Base-by-base conservation (phyloP, 805 yeast species). In the Candida patagonica region DNA sequence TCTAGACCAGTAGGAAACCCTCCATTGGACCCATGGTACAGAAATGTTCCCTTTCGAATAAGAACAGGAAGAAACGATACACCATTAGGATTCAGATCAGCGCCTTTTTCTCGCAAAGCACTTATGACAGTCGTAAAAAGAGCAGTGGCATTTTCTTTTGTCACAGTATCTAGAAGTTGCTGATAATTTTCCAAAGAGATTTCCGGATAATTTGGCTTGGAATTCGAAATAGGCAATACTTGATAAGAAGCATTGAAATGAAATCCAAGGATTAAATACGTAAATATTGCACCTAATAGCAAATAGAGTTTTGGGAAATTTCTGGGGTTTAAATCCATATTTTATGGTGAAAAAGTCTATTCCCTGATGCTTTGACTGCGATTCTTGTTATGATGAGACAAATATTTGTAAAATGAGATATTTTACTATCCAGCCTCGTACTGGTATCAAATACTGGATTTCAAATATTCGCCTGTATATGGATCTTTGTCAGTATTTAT, bases 21-120 rank as follows among this genome's bases (percentile, higher is more conserved):
- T 0, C 65, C 63, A 3, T 44, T 40, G 4, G 73, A 73, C 0
- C 78, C 63, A 53, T 76, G 82, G 42, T 73, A 77, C 37, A 78
- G 50, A 27, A 73, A 47, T 0, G 82, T 75, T 2, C 79, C 79
- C 6, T 26, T 27, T 13, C 35, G 33, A 19, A 34, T 33, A 6
- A 35, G 15, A 10, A 40, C 43, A 26, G 36, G 43, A 23, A 35
- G 17, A 10, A 30, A 21, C 4, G 43, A 29, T 20, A 40, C 25
- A 13, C 43, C 40, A 25, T 25, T 35, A 17, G 40, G 40, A 30
- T 22, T 26, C 21, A 35, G 26, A 17, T 24, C 26, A 24, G 13
- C 22, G 22, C 34, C 43, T 17, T 35, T 27, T n/a, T 26, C 30
- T 27, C 31, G 13, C 4, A 20, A n/a, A 35, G 24, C 78, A 27